Percentiles rank a stretch among this genome's conserved stretches.
phyloP scores from a whole-genome alignment of 2,329 filamentous ascomycete species.

The Fusarium irregulare region DNA sequence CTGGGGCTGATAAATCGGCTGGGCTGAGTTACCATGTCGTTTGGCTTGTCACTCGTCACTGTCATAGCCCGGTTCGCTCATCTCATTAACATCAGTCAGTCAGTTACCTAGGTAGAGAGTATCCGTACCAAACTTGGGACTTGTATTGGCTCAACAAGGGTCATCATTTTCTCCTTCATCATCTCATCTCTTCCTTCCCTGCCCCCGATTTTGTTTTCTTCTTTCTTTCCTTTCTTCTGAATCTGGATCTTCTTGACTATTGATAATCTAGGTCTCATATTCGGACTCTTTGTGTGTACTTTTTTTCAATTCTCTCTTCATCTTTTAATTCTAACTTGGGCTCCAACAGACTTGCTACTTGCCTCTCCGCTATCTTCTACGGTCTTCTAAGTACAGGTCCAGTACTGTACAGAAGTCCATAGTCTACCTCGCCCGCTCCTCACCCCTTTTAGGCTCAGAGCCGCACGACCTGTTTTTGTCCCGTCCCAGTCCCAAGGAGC shows the following conservation, averaged over 20 bases:
- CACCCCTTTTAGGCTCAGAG: constrained; percentile 38
- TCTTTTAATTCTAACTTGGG: constrained; percentile 11
- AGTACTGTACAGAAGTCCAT: not conserved
- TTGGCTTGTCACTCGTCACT: constrained; percentile 38
- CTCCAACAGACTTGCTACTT: constrained; percentile 13
- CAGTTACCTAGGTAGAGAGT: not conserved
- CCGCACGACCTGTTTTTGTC: constrained; percentile 32
- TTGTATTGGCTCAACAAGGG: constrained; percentile 34
- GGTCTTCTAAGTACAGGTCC: not conserved
- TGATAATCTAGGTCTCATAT: not conserved
- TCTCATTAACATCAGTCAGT: constrained; percentile 18
- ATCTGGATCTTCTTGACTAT: not conserved
- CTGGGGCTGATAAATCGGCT: constrained; percentile 47
- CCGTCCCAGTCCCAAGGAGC: constrained; percentile 16
- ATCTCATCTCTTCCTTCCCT: constrained; percentile 26
- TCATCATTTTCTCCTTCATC: constrained; percentile 37
- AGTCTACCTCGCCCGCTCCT: not conserved
- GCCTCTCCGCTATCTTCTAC: not conserved
- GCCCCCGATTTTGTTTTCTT: constrained; percentile 20
- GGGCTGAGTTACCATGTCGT: constrained; percentile 14
- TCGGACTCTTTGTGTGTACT: constrained; percentile 21
- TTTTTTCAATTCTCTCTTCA: constrained; percentile 15
- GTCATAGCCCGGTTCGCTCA: constrained; percentile 28
- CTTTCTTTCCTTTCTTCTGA: not conserved
- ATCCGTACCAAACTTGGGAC: not conserved